Percentiles rank a stretch among this genome's conserved stretches.
Conservation (phyloP, 2,329 filamentous ascomycete genomes). For the Fusarium xyrophilum region DNA sequence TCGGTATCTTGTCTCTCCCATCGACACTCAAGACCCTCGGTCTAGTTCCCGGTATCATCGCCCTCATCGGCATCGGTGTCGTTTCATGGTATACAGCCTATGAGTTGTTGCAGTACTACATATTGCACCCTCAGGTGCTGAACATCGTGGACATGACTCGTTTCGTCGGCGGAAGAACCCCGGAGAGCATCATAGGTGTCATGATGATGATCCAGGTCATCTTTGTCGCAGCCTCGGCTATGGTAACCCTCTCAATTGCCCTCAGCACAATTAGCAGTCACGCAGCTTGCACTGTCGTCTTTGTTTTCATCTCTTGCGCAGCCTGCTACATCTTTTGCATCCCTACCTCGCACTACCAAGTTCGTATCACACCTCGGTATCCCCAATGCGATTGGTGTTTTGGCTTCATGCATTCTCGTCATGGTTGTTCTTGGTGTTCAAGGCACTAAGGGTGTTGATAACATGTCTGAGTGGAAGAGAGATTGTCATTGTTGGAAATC, state of each 20-base stretch:
- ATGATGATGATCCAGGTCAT: constrained; percentile 37
- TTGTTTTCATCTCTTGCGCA: constrained; percentile 17
- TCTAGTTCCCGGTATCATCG: constrained; percentile 69
- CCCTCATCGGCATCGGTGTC: constrained; percentile 69
- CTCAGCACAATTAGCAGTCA: constrained; percentile 32
- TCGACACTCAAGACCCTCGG: constrained; percentile 72
- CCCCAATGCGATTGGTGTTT: constrained; percentile 28
- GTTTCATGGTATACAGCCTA: constrained; percentile 65
- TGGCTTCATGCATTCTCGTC: constrained; percentile 25
- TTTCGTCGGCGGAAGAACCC: constrained; percentile 50
- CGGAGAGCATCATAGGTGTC: constrained; percentile 13
- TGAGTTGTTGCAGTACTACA: constrained; percentile 66
- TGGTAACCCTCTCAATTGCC: constrained; percentile 28
- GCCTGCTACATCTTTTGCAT: constrained; percentile 24
- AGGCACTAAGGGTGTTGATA: neutral
- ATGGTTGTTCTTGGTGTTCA: constrained; percentile 30
- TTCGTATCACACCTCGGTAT: constrained; percentile 22
- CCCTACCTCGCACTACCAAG: constrained; percentile 25
- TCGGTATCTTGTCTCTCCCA: constrained; percentile 67
- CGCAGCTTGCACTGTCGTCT: constrained; percentile 21
- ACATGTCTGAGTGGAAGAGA: constrained; percentile 32
- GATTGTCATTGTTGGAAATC: constrained; percentile 31
- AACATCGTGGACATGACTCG: constrained; percentile 73
- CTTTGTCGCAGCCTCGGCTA: constrained; percentile 29
- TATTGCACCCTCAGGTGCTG: constrained; percentile 69